Conservation (phyloP, 306 rosid genomes). For the Abrus precatorius region DNA sequence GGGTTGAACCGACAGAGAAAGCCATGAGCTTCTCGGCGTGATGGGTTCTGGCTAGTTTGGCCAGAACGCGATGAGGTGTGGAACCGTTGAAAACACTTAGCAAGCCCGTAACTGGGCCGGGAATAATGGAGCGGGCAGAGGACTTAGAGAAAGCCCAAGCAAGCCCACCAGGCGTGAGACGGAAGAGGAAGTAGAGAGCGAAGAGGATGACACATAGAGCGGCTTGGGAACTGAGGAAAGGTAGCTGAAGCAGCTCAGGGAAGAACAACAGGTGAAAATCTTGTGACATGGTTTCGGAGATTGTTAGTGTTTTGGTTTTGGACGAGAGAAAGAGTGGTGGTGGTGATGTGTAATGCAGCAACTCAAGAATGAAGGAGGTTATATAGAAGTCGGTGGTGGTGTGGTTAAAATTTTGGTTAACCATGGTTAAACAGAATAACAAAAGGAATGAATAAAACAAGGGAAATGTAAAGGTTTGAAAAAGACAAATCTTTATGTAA, state of each 20-base stretch:
- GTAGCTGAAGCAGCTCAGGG: constrained; percentile 39
- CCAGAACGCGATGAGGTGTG: constrained; percentile 58
- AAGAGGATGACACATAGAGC: constrained; percentile 41
- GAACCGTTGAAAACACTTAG: constrained; percentile 45
- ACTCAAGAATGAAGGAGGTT: neutral
- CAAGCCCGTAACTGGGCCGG: constrained; percentile 63
- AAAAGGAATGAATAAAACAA: neutral
- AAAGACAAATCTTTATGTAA: no score
- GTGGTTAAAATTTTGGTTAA: constrained; percentile 16
- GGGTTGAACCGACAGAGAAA: constrained; percentile 73
- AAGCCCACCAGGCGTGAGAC: constrained; percentile 72
- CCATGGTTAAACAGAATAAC: constrained; percentile 48
- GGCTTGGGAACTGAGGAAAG: constrained; percentile 50
- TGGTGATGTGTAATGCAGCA: neutral
- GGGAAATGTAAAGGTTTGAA: no score
- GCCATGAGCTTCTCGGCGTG: constrained; percentile 68
- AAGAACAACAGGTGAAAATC: constrained; percentile 56
- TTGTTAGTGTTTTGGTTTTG: neutral
- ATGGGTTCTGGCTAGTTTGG: constrained; percentile 49
- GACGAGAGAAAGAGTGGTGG: neutral
- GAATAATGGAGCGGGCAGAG: constrained; percentile 45
- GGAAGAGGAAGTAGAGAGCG: constrained; percentile 36
- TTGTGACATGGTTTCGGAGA: constrained; percentile 50
- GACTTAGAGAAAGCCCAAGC: constrained; percentile 68
- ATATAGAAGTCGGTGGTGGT: constrained; percentile 41